Evolutionary conservation across 352 stramenopile genomes (phyloP).

Genomic region (Globisporangium okanoganense): DNA sequence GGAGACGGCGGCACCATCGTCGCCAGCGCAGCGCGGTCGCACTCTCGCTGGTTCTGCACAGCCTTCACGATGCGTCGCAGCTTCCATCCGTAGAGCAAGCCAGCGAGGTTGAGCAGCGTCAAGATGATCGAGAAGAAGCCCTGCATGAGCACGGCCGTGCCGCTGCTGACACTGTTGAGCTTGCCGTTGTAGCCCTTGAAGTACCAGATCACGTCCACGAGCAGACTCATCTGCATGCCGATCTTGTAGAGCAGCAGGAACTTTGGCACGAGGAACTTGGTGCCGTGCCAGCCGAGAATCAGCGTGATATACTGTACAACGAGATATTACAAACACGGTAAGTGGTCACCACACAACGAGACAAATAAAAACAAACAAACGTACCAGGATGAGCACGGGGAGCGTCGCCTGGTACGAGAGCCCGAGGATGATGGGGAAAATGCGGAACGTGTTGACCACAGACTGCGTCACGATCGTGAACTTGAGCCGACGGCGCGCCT

Average conservation of each 20-base stretch:
- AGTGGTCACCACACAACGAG: not conserved
- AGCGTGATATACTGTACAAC: slow-evolving; percentile 67
- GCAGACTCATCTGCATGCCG: slow-evolving; percentile 82
- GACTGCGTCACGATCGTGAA: slow-evolving; percentile 87
- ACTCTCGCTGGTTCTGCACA: slow-evolving; percentile 78
- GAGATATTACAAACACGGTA: not conserved
- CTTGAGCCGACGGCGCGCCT: slow-evolving; percentile 71
- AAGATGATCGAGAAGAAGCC: slow-evolving; percentile 82
- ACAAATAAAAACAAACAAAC: slow-evolving; percentile 9
- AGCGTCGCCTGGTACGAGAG: slow-evolving; percentile 81
- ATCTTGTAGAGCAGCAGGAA: slow-evolving; percentile 89
- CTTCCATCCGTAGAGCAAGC: slow-evolving; percentile 86
- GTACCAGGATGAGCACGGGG: slow-evolving; percentile 75
- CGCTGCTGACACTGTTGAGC: slow-evolving; percentile 62
- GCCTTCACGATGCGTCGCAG: slow-evolving; percentile 83
- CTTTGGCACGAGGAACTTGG: slow-evolving; percentile 83
- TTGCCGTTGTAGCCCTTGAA: slow-evolving; percentile 85
- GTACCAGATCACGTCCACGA: slow-evolving; percentile 88
- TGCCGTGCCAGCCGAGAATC: slow-evolving; percentile 85
- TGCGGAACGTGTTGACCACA: slow-evolving; percentile 76
- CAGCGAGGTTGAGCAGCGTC: slow-evolving; percentile 71
- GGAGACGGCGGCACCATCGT: slow-evolving; percentile 69
- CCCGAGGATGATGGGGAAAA: slow-evolving; percentile 83
- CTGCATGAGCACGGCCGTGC: slow-evolving; percentile 82
- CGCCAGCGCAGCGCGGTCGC: slow-evolving; percentile 68